Percentiles rank a stretch among this genome's conserved stretches.
These are phyloP conservation scores for Eutrema salsugineum DNA, from an alignment of 441 rosid species.

Conservation along the genomic window DNA sequence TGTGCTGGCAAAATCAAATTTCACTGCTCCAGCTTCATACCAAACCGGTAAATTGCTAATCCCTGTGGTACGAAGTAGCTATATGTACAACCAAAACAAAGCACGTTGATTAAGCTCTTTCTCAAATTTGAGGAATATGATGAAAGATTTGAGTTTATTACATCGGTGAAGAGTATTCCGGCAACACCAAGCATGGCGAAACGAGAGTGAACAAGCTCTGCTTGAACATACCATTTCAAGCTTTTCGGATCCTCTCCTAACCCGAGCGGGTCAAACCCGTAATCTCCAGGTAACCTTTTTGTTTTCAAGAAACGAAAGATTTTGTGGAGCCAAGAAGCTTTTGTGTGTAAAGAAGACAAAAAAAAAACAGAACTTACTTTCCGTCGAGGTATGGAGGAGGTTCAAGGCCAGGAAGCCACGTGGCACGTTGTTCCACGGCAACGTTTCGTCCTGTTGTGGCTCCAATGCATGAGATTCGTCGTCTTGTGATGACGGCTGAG, in stretches of 20 bases:
- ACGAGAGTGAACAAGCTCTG: constrained; percentile 89
- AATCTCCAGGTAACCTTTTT: constrained; percentile 78
- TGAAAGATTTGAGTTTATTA: constrained; percentile 28
- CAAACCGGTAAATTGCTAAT: constrained; percentile 74
- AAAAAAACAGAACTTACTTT: constrained; percentile 44
- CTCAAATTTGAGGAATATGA: not conserved
- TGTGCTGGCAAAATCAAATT: constrained; percentile 72
- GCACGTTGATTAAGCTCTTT: not conserved
- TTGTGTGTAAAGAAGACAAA: not conserved
- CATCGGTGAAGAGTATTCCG: constrained; percentile 93
- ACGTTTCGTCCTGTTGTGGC: constrained; percentile 1
- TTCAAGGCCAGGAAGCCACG: constrained; percentile 94
- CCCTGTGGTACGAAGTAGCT: constrained; percentile 82
- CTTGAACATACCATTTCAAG: constrained; percentile 97
- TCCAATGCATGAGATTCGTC: constrained; percentile 29
- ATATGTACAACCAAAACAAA: constrained; percentile 21
- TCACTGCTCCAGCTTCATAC: constrained; percentile 92
- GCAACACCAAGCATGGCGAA: constrained; percentile 96
- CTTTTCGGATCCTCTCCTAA: constrained; percentile 88
- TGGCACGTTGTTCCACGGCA: constrained; percentile 66
- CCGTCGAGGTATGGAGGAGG: constrained; percentile 93
- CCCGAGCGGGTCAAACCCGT: constrained; percentile 91
- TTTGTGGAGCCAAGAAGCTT: not conserved
- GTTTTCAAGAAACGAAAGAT: not conserved
- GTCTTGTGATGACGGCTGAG: constrained; percentile 22